Percentiles rank a stretch among this genome's conserved stretches.
Evolutionary conservation across 257 asterid species (phyloP).

Genomic region (Jasminum sambac): DNA sequence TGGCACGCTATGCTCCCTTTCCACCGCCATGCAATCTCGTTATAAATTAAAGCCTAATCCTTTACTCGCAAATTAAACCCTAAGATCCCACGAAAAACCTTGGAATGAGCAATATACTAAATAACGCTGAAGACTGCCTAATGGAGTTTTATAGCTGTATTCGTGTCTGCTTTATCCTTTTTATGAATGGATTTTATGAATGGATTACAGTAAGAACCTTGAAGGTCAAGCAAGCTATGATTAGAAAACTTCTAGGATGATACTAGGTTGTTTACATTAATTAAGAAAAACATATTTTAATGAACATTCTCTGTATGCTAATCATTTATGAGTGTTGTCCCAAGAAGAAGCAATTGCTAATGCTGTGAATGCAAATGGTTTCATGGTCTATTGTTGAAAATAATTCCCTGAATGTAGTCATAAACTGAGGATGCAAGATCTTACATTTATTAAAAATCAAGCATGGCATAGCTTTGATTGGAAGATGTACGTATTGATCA

Average conservation of each 20-base stretch:
- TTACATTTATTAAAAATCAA: slow-evolving; percentile 6
- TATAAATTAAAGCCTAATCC: background rate
- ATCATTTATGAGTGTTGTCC: slow-evolving; percentile 27
- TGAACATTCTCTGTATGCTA: slow-evolving; percentile 39
- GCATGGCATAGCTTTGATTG: slow-evolving; percentile 31
- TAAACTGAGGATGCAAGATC: background rate
- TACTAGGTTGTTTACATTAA: slow-evolving; percentile 29
- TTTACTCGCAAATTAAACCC: too few species aligned
- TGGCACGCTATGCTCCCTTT: slow-evolving; percentile 14
- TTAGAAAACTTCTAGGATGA: slow-evolving; percentile 62
- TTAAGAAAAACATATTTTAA: slow-evolving; percentile 14
- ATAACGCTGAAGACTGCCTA: too few species aligned
- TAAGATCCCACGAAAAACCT: too few species aligned
- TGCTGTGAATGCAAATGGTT: slow-evolving; percentile 19
- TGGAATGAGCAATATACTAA: too few species aligned
- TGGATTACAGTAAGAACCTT: slow-evolving; percentile 39
- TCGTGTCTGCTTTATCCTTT: slow-evolving; percentile 19
- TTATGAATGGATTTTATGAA: slow-evolving; percentile 34
- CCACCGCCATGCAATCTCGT: slow-evolving; percentile 26
- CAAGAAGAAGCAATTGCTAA: slow-evolving; percentile 22
- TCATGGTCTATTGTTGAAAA: background rate
- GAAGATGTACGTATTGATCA: background rate
- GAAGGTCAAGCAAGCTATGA: slow-evolving; percentile 34
- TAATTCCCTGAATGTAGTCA: slow-evolving; percentile 17
- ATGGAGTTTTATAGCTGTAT: slow-evolving; percentile 5